These are phyloP conservation scores for Auxenochlorella protothecoides DNA, from an alignment of 139 green algal species.

Conservation along the genomic window DNA sequence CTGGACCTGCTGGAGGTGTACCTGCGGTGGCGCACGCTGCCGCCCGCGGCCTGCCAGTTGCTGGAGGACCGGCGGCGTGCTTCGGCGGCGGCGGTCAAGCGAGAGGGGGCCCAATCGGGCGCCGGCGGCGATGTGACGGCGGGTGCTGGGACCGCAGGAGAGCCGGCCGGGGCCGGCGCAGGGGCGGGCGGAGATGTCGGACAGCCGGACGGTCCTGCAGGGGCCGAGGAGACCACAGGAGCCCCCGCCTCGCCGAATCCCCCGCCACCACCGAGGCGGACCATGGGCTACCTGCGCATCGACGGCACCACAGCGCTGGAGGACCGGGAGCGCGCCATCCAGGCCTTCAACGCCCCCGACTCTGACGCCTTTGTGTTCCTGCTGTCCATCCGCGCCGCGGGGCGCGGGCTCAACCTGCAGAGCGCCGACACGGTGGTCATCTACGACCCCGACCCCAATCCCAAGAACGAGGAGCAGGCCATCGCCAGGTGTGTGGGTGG, in stretches of 20 bases:
- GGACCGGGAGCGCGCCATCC: conserved; percentile 72
- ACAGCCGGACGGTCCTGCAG: too few species aligned
- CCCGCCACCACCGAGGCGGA: conserved; percentile 19
- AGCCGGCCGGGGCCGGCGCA: neutral
- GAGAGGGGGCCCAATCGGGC: too few species aligned
- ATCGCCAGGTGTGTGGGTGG: conserved; percentile 55
- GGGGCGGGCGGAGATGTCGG: too few species aligned
- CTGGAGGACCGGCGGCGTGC: neutral
- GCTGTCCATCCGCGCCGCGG: conserved; percentile 88
- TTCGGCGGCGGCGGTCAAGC: neutral
- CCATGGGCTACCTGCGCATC: conserved; percentile 68
- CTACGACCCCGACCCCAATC: conserved; percentile 97
- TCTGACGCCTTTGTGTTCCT: conserved; percentile 90
- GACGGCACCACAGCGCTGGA: conserved; percentile 60
- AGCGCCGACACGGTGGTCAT: conserved; percentile 93
- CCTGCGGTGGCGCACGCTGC: conserved; percentile 24
- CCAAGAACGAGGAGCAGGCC: conserved; percentile 99
- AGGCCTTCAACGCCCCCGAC: conserved; percentile 76
- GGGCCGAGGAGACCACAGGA: neutral
- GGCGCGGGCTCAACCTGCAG: conserved; percentile 91
- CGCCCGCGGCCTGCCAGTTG: neutral
- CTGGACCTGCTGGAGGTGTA: conserved; percentile 73
- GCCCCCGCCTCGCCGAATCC: neutral
- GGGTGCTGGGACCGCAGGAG: too few species aligned
- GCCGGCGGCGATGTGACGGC: neutral